Conservation (phyloP, 495 filamentous ascomycete genomes). For the Aspergillus nanangensis region DNA sequence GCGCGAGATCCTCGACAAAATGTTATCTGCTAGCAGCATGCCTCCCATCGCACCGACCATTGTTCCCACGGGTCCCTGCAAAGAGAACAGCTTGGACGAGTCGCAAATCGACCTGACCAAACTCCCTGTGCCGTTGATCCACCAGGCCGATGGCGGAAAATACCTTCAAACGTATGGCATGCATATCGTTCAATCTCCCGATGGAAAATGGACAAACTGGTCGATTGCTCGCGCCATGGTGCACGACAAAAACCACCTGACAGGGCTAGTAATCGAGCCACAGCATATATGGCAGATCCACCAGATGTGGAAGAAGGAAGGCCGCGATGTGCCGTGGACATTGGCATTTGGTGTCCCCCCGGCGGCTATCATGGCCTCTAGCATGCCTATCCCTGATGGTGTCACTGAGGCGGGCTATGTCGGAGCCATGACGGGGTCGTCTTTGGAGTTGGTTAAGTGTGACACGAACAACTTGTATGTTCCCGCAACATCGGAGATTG, state of each 20-base stretch:
- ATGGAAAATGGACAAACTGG: conserved; percentile 39
- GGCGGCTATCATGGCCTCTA: conserved; percentile 34
- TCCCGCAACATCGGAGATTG: conserved; percentile 35
- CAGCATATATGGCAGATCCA: conserved; percentile 35
- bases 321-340: conserved; percentile 34
- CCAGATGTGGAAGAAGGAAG: conserved; percentile 33
- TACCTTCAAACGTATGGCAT: conserved; percentile 39
- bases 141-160: conserved; percentile 34
- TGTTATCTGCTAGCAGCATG: conserved; percentile 19
- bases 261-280: conserved; percentile 23
- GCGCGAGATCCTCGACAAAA: conserved; percentile 27
- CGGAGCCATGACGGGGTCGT: conserved; percentile 29
- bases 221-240: conserved; percentile 40
- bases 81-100: conserved; percentile 28
- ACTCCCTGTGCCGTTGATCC: conserved; percentile 29
- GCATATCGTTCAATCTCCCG: conserved; percentile 32
- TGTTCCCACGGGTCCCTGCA: conserved; percentile 25
- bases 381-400: conserved; percentile 35
- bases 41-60: conserved; percentile 23
- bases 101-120: conserved; percentile 30
- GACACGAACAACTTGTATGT: conserved; percentile 36
- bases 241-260: conserved; percentile 23
- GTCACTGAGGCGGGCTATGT: conserved; percentile 33
- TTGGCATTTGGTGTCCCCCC: conserved; percentile 35
- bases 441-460: conserved; percentile 37